Base-by-base conservation (phyloP, 139 green algal species). In the Mesotaenium endlicherianum region DNA sequence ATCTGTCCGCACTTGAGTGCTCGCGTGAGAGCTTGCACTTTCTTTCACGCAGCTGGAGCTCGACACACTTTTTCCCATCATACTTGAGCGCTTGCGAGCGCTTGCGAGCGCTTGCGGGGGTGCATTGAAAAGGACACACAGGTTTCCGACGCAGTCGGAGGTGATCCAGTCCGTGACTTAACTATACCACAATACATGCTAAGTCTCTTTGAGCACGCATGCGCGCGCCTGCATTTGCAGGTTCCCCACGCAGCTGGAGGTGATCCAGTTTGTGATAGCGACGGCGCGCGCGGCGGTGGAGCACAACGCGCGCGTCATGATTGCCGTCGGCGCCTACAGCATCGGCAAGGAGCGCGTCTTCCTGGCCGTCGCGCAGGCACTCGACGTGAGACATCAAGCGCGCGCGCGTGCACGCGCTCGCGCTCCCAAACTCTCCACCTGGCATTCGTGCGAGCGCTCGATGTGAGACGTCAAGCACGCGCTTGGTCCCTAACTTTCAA, bases 311-410 rank as follows among this genome's bases (percentile, higher is more conserved):
- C 84, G 77, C 30, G 45, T 44, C 8, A 31, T 90, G n/a, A 31
- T 90, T 44, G 68, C 86, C 5, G 85, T 90, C 8, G 85, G 85
- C 26, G 43, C 85, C 11, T 90, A 86, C 70, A 79, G 53, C 71
- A 86, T 86, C 3, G 82, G 82, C 47, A 88, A 88, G 60, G 95
- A 98, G 91, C 88, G 92, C 0, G 81, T 97, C 20, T 97, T 97
- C 88, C 86, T 97, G 58, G 94, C 95, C 64, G 90, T 93, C 49
- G 94, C 94, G 1, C 76, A 87, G 30, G 75, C 77, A 49, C 80
- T 86, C 16, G 45, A 71, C n/a, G 70, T 86, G 34, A 4, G 70
- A 31, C 11, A 14, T 75, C n/a, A n/a, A n/a, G n/a, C n/a, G n/a
- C n/a, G n/a, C n/a, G n/a, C n/a, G n/a, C n/a, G n/a, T n/a, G n/a